Evolutionary conservation across 2,329 filamentous ascomycete genomes (phyloP).

Genomic region (Fusarium mangiferae): DNA sequence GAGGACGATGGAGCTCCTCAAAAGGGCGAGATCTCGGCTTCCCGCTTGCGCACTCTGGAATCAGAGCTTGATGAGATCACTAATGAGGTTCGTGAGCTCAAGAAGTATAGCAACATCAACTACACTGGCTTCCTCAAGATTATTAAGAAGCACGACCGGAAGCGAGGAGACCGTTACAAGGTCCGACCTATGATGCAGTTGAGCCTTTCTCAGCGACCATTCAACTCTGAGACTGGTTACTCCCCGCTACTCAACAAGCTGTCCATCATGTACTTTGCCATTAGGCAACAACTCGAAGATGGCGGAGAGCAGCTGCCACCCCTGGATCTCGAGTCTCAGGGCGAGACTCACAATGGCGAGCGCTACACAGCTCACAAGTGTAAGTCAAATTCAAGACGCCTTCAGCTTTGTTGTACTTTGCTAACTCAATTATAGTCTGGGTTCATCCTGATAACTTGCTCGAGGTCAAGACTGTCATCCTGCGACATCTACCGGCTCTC

Average conservation of each 20-base stretch:
- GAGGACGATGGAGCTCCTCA: conserved; percentile 62
- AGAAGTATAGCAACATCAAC: conserved; percentile 95
- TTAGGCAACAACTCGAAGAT: conserved; percentile 81
- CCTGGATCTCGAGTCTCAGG: conserved; percentile 61
- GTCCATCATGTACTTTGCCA: conserved; percentile 95
- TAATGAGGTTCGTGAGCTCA: conserved; percentile 90
- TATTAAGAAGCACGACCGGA: conserved; percentile 98
- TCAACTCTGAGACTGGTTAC: conserved; percentile 93
- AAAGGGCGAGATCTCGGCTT: conserved; percentile 60
- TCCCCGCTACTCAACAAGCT: conserved; percentile 89
- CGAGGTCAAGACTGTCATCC: conserved; percentile 95
- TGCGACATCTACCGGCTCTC: conserved; percentile 88
- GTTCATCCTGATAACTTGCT: conserved; percentile 94
- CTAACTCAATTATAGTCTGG: conserved; percentile 72
- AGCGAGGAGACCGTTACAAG: conserved; percentile 85
- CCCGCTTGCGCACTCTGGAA: conserved; percentile 75
- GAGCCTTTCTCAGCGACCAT: conserved; percentile 85
- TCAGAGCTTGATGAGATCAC: conserved; percentile 87
- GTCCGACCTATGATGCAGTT: conserved; percentile 93
- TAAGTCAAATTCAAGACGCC: conserved; percentile 52
- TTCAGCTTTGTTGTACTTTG: neutral
- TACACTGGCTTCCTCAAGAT: conserved; percentile 99
- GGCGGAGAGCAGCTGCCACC: conserved; percentile 54
- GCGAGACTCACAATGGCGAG: conserved; percentile 72
- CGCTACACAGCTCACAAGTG: conserved; percentile 89